These are phyloP conservation scores for Carnegiea gigantea DNA, from an alignment of 179 eudicot genomes.

Conservation along the genomic window DNA sequence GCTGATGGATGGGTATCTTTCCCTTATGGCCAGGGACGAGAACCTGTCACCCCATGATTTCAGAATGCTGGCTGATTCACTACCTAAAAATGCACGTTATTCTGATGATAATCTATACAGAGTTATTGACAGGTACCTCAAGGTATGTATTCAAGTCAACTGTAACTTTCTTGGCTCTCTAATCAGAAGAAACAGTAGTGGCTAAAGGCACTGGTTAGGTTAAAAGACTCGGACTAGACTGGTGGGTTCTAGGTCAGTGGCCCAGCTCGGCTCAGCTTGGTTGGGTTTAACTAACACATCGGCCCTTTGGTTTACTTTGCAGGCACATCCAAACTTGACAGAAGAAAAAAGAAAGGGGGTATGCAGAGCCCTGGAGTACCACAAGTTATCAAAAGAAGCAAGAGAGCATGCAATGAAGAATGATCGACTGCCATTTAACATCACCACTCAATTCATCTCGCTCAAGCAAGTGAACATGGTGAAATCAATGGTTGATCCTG, in stretches of 20 bases:
- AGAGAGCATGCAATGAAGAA: constrained; percentile 41
- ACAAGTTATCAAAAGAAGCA: constrained; percentile 44
- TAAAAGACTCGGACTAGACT: neutral
- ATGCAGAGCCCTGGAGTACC: constrained; percentile 40
- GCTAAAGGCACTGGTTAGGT: neutral
- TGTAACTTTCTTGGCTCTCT: neutral
- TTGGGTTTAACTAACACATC: no score
- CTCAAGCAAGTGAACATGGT: constrained; percentile 47
- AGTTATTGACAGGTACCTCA: constrained; percentile 47
- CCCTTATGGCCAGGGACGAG: constrained; percentile 35
- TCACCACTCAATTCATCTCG: constrained; percentile 36
- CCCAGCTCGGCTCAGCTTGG: neutral
- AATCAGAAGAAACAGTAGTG: neutral
- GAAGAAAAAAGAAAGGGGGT: constrained; percentile 38
- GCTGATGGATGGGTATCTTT: constrained; percentile 42
- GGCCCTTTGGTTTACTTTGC: neutral
- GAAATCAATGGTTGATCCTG: constrained; percentile 30
- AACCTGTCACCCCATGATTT: constrained; percentile 35
- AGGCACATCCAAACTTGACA: constrained; percentile 44
- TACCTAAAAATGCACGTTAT: constrained; percentile 40
- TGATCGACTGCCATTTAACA: constrained; percentile 35
- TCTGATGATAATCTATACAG: constrained; percentile 43
- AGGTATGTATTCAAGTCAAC: constrained; percentile 32
- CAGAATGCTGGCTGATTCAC: constrained; percentile 33
- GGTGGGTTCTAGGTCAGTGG: neutral